Base-by-base conservation (phyloP, 257 asterid species). In the Ocimum tenuiflorum region DNA sequence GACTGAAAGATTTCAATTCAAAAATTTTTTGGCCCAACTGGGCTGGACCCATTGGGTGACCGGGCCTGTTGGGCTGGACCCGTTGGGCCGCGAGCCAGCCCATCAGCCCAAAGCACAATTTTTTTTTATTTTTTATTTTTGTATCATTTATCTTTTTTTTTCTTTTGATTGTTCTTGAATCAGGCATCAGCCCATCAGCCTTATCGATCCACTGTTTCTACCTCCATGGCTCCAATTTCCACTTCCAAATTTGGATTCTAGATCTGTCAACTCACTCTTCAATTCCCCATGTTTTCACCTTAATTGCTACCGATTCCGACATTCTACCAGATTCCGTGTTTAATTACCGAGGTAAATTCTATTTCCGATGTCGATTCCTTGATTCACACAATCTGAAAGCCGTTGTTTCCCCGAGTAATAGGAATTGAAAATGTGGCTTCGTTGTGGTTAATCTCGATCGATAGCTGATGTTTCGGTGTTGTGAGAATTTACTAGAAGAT, bases 241-340 rank as follows among this genome's bases (percentile, higher is more conserved):
- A 49, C n/a, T 70, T 74, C 77, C 79, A 66, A 46, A 48, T 70
- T 56, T 74, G 35, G 67, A 78, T 71, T 70, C 42, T 77, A 74
- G 83, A 74, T 78, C 83, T 78, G 67, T 71, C 50, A 60, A 22
- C 27, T 18, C 73, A 41, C 38, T 67, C 3, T 18, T 20, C 65
- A 39, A 11, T 69, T 59, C 65, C 58, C 64, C 57, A n/a, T 22
- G 31, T 45, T 56, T 29, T 64, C 67, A 10, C 76, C 33, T 20
- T 58, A 12, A 72, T 56, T 72, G 39, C 70, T 77, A 42, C 48
- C 53, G 29, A 14, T 45, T 65, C 47, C 20, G 17, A 20, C 0
- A 10, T 35, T 68, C 39, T 29, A 33, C 22, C 65, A 17, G 35
- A n/a, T 54, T 12, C 24, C 10, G 11, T 45, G 17, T 60, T 45